Evolutionary conservation across 2,329 filamentous ascomycete genomes (phyloP), one percentile per base, ranked within the genome.

Genomic region (Botrytis elliptica): DNA sequence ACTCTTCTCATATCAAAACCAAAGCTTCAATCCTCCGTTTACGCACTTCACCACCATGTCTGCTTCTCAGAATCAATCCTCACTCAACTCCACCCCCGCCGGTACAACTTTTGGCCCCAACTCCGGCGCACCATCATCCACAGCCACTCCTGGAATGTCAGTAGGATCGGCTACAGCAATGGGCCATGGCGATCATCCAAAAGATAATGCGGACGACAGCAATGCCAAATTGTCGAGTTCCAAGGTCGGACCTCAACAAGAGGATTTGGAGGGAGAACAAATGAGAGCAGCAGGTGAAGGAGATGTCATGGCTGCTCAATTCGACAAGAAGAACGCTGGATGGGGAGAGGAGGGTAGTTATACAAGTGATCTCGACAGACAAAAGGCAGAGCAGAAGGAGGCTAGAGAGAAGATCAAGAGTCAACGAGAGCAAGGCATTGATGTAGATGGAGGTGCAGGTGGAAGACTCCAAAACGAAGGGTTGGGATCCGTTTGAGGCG

Each of bases 241-340:
- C 3, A 78, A 77, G 68, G 20, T 78, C 20, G 80, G 80, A 38
- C 78, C 78, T 33, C 80, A 79, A 67, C 74, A 80, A 14, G 80
- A 80, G 62, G 80, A 81, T 73, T 72, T 81, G 2, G 76, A 81
- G 5, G 79, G 79, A n/a, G 80, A 81, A 40, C 77, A 80, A 71
- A 80, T 80, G 79, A 55, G 76, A 33, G 77, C 77, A n/a, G 20
- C 76, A 1, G 79, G 77, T 33, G 79, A 81, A 74, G 79, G 80
- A 75, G 73, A 80, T 29, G 77, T 80, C 10, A 80, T 81, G 79
- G 59, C 76, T 68, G 79, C 78, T 33, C 80, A 81, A 57, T 74
- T 80, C 20, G 67, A 80, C 65, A 81, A 81, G 76, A 80, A 79
- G 74, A 76, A 78, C 70, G 79, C 78, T 2, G 80, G 80, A 29